Evolutionary conservation across 768 basidiomycete species (phyloP).

Genomic region (Rhizopogon roseolus): DNA sequence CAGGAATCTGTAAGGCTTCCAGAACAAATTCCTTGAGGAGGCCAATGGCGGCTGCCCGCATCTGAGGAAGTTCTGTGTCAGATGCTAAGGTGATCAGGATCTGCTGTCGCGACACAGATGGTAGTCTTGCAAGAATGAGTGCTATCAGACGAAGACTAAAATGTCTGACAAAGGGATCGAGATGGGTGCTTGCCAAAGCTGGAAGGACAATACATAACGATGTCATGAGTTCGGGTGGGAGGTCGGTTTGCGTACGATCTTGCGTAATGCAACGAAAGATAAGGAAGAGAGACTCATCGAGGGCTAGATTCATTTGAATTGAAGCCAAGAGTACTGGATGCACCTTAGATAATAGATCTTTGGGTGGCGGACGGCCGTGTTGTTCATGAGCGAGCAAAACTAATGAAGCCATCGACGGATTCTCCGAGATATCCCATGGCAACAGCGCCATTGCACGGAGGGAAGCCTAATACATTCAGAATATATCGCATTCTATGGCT

Average conservation of each 20-base stretch:
- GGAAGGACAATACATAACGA: conserved; percentile 50
- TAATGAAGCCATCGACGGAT: conserved; percentile 23
- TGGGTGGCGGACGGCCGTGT: conserved; percentile 1
- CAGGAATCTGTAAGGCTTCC: conserved; percentile 37
- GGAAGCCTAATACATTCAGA: conserved; percentile 18
- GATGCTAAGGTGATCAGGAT: conserved; percentile 50
- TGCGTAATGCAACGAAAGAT: conserved; percentile 32
- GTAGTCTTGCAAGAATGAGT: conserved; percentile 43
- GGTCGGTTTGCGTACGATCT: not conserved
- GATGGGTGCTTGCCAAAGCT: conserved; percentile 55
- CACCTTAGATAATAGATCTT: conserved; percentile 17
- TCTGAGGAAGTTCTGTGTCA: conserved; percentile 52
- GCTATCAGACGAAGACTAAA: conserved; percentile 58
- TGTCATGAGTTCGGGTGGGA: conserved; percentile 38
- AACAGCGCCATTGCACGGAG: conserved; percentile 28
- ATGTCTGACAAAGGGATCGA: conserved; percentile 53
- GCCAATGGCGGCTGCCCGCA: conserved; percentile 64
- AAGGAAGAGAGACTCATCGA: conserved; percentile 60
- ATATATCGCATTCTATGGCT: not conserved
- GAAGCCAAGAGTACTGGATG: conserved; percentile 42
- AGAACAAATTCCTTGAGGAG: conserved; percentile 65
- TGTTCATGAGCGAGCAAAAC: conserved; percentile 20
- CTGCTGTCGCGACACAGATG: conserved; percentile 45
- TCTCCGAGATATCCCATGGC: conserved; percentile 4
- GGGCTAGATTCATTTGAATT: conserved; percentile 45